phyloP scores from a whole-genome alignment of 2,329 filamentous ascomycete genomes.

The Phialophora macrospora region DNA sequence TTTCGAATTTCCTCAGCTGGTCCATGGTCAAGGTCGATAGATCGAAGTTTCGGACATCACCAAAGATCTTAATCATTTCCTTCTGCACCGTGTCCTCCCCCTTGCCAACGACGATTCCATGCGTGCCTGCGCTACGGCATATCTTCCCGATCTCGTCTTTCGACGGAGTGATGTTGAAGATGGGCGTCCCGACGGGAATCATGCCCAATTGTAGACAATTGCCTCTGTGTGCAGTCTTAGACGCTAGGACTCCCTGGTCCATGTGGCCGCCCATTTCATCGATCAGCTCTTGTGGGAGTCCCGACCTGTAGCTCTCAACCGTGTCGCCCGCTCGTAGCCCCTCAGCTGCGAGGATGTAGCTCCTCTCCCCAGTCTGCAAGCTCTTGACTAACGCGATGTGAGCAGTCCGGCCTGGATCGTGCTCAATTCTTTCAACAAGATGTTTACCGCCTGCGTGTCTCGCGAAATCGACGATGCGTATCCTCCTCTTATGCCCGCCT shows the following conservation, averaged over 20 bases:
- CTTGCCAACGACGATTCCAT: constrained; percentile 85
- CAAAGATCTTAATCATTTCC: constrained; percentile 39
- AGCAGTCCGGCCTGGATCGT: constrained; percentile 89
- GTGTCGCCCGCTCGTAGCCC: constrained; percentile 90
- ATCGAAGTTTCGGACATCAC: constrained; percentile 36
- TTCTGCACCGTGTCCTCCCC: constrained; percentile 68
- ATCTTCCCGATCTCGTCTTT: constrained; percentile 77
- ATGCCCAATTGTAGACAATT: constrained; percentile 96
- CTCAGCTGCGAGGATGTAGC: constrained; percentile 94
- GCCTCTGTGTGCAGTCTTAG: constrained; percentile 89
- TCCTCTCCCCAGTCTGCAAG: constrained; percentile 73
- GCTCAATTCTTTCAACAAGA: constrained; percentile 89
- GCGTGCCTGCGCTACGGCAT: constrained; percentile 92
- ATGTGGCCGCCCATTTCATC: constrained; percentile 90
- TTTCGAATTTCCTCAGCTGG: constrained; percentile 51
- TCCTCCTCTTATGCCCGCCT: constrained; percentile 88
- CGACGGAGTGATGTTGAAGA: constrained; percentile 83
- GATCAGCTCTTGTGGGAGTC: constrained; percentile 84
- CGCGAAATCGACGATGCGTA: constrained; percentile 88
- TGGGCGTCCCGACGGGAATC: constrained; percentile 89
- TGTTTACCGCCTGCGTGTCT: constrained; percentile 80
- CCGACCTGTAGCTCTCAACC: constrained; percentile 87
- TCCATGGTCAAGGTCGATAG: constrained; percentile 47
- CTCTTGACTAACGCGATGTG: constrained; percentile 88
- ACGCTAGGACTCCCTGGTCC: constrained; percentile 93